Evolutionary conservation across 208 protist genomes (phyloP).

Genomic region (Trichomonas vaginalis): DNA sequence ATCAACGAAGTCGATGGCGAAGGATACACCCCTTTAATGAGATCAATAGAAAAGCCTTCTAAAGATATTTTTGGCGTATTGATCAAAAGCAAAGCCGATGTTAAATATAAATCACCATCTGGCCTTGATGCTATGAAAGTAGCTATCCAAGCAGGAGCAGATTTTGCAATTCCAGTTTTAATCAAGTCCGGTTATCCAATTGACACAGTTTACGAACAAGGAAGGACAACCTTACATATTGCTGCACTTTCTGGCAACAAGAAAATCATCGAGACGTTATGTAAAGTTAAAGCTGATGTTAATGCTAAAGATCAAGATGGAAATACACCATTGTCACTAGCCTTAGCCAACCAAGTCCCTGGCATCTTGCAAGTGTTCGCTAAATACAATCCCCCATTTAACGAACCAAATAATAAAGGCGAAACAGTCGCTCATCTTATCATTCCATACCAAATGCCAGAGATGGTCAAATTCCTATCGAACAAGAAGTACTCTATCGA

Average conservation of each 20-base stretch:
- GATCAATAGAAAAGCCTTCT: not conserved
- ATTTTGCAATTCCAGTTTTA: not conserved
- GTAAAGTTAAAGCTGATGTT: not conserved
- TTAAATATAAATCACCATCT: not conserved
- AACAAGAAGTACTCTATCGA: not conserved
- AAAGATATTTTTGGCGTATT: not conserved
- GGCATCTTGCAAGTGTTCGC: not conserved
- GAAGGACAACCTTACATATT: not conserved
- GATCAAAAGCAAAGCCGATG: not conserved
- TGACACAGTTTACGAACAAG: not conserved
- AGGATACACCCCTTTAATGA: not conserved
- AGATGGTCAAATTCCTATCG: not conserved
- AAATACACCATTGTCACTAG: not conserved
- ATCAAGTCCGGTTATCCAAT: not conserved
- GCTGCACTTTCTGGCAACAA: not conserved
- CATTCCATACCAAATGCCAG: not conserved
- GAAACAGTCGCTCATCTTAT: not conserved
- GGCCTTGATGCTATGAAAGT: not conserved
- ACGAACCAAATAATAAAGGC: not conserved
- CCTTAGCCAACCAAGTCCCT: not conserved
- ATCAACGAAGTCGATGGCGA: not conserved
- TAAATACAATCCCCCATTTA: not conserved
- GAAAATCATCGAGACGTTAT: not conserved
- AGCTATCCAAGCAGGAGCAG: not conserved
- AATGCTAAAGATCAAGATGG: not conserved